Evolutionary conservation across 371 early-diverging fungal species (phyloP), one percentile per base, ranked within the genome.

Genomic region (Haplosporangium sp.): DNA sequence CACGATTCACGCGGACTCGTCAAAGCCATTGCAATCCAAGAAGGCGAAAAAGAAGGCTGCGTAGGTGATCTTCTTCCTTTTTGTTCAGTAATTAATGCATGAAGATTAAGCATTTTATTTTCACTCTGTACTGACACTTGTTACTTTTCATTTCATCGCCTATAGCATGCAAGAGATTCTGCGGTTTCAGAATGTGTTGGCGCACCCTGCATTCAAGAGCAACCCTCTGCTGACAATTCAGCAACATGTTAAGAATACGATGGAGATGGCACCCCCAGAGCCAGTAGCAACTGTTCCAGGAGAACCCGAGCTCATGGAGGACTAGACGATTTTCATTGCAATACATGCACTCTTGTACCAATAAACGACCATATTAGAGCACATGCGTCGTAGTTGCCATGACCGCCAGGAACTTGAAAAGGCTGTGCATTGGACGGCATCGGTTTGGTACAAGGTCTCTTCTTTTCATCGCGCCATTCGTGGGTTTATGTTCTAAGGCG

Each of bases 191-290:
- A 88, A 89, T 63, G 88, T 93, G 9, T 71, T 91, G 73, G 83
- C 83, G 18, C 90, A 90, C 66, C 83, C 86, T n/a, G 86, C 90
- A 36, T 93, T 93, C 81, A 86, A 90, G 63, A 81, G 85, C 47
- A 87, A 90, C 59, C 91, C 93, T 12, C 62, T 93, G 43, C 84
- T 83, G 60, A 89, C 92, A 10, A 90, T 93, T 46, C 86, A 86
- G 47, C 89, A 88, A 54, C 93, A 93, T 77, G 86, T 91, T 69
- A 85, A 89, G 76, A 93, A 93, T 55, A 91, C 89, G 12, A 84
- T 89, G 80, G 80, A 80, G 54, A 80, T 73, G 70, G 74, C 70
- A 12, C 69, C 80, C 14, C 63, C 80, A 54, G 74, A 80, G 56
- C 40, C 67, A 47, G 29, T 57, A 12, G 42, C 64, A 4, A 23